These are phyloP conservation scores for Cryptococcus sp. DNA, from an alignment of 1,284 basidiomycete species.

Conservation along the genomic window DNA sequence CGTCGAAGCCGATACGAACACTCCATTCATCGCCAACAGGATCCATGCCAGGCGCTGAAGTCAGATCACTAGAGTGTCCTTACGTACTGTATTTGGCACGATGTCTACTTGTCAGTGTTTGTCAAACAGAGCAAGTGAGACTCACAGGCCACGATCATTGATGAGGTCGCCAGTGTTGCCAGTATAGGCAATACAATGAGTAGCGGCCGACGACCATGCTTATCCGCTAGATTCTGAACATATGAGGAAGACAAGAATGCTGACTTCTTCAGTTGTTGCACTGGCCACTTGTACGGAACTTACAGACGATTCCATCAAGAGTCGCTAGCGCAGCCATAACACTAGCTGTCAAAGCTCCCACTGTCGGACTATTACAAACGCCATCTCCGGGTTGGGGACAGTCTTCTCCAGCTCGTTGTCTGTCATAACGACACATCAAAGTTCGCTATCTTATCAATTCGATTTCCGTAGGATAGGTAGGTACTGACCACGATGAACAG, in stretches of 20 bases:
- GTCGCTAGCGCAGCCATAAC: conserved; percentile 31
- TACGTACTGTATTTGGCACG: conserved; percentile 9
- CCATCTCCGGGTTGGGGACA: conserved; percentile 15
- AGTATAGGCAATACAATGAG: conserved; percentile 25
- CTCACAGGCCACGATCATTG: conserved; percentile 31
- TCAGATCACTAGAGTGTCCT: neutral
- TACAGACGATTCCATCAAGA: conserved; percentile 29
- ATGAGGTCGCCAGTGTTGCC: conserved; percentile 25
- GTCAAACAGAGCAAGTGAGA: neutral
- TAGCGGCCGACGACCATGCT: conserved; percentile 24
- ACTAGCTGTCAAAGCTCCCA: conserved; percentile 26
- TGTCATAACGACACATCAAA: conserved; percentile 26
- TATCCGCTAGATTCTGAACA: conserved; percentile 29
- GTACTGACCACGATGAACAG: conserved; percentile 29
- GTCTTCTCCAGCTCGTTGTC: conserved; percentile 4
- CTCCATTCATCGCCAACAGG: conserved; percentile 21
- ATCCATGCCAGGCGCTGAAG: conserved; percentile 20
- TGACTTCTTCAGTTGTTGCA: conserved; percentile 3
- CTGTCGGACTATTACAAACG: conserved; percentile 18
- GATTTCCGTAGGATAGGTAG: neutral
- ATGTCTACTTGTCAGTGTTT: conserved; percentile 3
- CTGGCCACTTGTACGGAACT: conserved; percentile 4
- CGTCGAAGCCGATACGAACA: conserved; percentile 31
- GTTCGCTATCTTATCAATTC: conserved; percentile 15
- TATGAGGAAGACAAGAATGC: conserved; percentile 32